Conservation (phyloP, 2,329 filamentous ascomycete genomes). For the Alternaria novae-zelandiae region DNA sequence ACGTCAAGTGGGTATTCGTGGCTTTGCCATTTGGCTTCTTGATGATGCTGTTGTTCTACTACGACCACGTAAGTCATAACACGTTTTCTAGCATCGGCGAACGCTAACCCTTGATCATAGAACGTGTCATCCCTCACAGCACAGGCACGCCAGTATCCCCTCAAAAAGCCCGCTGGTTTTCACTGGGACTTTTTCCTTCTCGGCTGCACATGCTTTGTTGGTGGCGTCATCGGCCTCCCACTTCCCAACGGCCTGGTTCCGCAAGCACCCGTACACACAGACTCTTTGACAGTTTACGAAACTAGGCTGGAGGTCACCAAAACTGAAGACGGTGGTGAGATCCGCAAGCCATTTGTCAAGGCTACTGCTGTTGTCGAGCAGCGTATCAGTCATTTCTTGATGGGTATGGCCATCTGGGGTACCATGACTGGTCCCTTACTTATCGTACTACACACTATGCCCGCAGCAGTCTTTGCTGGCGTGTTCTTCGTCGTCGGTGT, state of each 20-base stretch:
- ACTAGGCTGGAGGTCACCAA: conserved; percentile 45
- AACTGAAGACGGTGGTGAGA: conserved; percentile 51
- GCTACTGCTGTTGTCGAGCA: conserved; percentile 60
- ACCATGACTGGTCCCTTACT: conserved; percentile 62
- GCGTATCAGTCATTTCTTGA: conserved; percentile 60
- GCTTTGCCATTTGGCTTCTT: conserved; percentile 61
- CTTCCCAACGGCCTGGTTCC: conserved; percentile 62
- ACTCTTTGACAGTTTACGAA: conserved; percentile 54
- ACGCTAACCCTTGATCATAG: conserved; percentile 20
- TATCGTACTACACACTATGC: conserved; percentile 58
- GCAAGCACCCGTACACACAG: conserved; percentile 63
- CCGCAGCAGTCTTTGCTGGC: conserved; percentile 58
- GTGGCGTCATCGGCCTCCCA: conserved; percentile 59
- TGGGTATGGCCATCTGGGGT: conserved; percentile 60
- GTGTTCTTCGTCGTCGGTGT: conserved; percentile 63
- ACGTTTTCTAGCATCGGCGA: background rate
- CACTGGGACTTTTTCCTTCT: conserved; percentile 66
- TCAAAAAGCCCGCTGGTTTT: conserved; percentile 63
- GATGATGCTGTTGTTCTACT: conserved; percentile 63
- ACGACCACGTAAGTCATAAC: conserved; percentile 56
- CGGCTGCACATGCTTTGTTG: conserved; percentile 60
- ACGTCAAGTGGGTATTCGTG: conserved; percentile 60
- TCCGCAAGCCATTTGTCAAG: conserved; percentile 52
- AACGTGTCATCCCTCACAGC: conserved; percentile 61
- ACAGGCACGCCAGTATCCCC: conserved; percentile 59